These are phyloP conservation scores for Mrakia frigida DNA, from an alignment of 768 basidiomycete species.

Conservation along the genomic window DNA sequence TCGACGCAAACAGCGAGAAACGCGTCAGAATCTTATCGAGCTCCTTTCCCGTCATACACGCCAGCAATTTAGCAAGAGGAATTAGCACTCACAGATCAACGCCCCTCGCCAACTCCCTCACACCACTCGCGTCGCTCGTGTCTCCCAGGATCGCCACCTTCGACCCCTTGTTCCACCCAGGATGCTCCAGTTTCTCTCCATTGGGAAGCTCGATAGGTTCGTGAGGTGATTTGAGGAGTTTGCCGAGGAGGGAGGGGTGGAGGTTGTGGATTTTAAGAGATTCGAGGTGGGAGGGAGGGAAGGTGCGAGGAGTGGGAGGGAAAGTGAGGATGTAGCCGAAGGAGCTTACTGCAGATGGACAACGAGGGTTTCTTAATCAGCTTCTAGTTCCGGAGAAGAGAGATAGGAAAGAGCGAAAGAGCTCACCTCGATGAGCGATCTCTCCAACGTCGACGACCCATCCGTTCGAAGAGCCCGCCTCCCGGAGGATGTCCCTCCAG, in stretches of 20 bases:
- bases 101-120: conserved; percentile 54
- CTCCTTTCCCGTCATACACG: not conserved
- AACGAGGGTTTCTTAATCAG: too few species aligned
- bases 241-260: conserved; percentile 63
- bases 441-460: conserved; percentile 67
- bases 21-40: not conserved
- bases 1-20: too few species aligned
- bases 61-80: not conserved
- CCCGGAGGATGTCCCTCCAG: conserved; percentile 57
- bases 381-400: too few species aligned
- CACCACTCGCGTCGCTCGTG: conserved; percentile 57
- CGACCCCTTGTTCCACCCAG: conserved; percentile 53
- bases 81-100: conserved; percentile 51
- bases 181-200: conserved; percentile 53
- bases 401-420: not conserved
- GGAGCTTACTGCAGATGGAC: conserved; percentile 59
- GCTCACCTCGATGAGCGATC: conserved; percentile 67
- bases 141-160: conserved; percentile 75
- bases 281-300: conserved; percentile 49
- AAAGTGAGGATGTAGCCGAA: conserved; percentile 73
- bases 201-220: conserved; percentile 37
- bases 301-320: conserved; percentile 57
- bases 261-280: conserved; percentile 49
- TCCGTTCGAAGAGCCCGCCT: conserved; percentile 41
- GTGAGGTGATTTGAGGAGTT: conserved; percentile 50